phyloP scores from a whole-genome alignment of 768 basidiomycete species.

The Boletus barrowsii region DNA sequence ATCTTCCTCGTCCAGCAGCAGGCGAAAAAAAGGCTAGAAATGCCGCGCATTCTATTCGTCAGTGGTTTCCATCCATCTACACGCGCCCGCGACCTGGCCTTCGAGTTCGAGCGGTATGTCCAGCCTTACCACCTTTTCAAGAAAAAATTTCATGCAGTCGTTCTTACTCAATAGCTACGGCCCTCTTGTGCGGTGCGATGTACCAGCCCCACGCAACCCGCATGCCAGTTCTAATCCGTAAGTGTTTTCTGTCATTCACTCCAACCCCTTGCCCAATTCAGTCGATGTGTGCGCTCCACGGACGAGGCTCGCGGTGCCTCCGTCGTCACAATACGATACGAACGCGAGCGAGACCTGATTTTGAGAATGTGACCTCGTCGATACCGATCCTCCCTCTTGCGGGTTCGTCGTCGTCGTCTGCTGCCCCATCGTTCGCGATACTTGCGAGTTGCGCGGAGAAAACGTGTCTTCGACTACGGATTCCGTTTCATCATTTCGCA shows the following conservation, averaged over 20 bases:
- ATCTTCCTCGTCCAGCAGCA: constrained; percentile 6
- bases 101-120: constrained; percentile 79
- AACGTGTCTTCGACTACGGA: constrained; percentile 27
- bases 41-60: constrained; percentile 86
- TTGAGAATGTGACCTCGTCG: constrained; percentile 22
- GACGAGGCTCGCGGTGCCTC: constrained; percentile 26
- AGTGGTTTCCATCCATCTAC: constrained; percentile 83
- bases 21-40: constrained; percentile 23
- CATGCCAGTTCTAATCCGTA: constrained; percentile 76
- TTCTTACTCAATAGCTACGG: constrained; percentile 57
- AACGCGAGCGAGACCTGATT: constrained; percentile 30
- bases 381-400: constrained; percentile 30
- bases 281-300: constrained; percentile 37
- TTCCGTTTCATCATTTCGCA: constrained; percentile 28
- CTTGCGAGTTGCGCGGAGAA: constrained; percentile 26
- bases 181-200: constrained; percentile 83
- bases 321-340: constrained; percentile 23
- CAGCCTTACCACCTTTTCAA: not conserved
- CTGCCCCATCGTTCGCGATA: constrained; percentile 21
- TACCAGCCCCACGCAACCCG: constrained; percentile 81
- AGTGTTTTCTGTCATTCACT: constrained; percentile 42
- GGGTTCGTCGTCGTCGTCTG: constrained; percentile 30
- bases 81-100: constrained; percentile 79
- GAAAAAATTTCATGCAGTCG: constrained; percentile 1
- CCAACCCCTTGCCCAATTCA: constrained; percentile 35